Evolutionary conservation across 495 filamentous ascomycete species (phyloP), one percentile per base, ranked within the genome.

Genomic region (Xanthoparmelia taractica): DNA sequence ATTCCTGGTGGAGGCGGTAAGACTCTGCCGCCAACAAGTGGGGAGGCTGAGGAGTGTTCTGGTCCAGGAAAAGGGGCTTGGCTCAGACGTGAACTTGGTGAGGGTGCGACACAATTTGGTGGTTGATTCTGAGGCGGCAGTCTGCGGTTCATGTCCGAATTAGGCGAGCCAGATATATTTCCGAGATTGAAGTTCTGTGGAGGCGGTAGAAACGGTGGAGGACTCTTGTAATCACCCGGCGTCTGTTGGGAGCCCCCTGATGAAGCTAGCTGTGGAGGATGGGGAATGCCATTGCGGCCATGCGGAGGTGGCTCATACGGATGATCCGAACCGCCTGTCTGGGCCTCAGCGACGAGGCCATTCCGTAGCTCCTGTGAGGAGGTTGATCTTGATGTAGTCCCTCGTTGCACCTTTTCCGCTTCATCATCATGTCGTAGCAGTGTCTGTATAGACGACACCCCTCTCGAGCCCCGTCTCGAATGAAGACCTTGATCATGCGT

Each of bases 351-450:
- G 37, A 31, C 27, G 23, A 50, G 17, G 47, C 56, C 36, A 29
- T 40, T 52, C 25, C 34, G 54, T 34, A 63, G 48, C 10, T 65
- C 68, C 50, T 72, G 73, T 61, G 63, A 63, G 40, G 73, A 73
- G 70, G 73, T 80, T 55, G 75, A 73, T 63, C 75, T 78, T 60
- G 68, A 69, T 48, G 63, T 66, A 37, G 63, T 56, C 38, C 60
- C 56, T 10, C 57, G 27, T 12, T 54, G 61, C 33, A 40, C 17
- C 40, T 48, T 50, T 18, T 45, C 40, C 2, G 18, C 67, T 64
- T 72, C 69, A 52, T 70, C 68, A 47, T 71, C 66, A 25, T 69
- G 33, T 45, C 63, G 59, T 17, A 60, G 55, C 11, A 63, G 67
- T 34, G 57, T 60, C 48, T 69, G 65, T 63, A 66, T 67, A 25